These are phyloP conservation scores for Pezicula rhizophila DNA, from an alignment of 2,329 filamentous ascomycete species.

Conservation along the genomic window DNA sequence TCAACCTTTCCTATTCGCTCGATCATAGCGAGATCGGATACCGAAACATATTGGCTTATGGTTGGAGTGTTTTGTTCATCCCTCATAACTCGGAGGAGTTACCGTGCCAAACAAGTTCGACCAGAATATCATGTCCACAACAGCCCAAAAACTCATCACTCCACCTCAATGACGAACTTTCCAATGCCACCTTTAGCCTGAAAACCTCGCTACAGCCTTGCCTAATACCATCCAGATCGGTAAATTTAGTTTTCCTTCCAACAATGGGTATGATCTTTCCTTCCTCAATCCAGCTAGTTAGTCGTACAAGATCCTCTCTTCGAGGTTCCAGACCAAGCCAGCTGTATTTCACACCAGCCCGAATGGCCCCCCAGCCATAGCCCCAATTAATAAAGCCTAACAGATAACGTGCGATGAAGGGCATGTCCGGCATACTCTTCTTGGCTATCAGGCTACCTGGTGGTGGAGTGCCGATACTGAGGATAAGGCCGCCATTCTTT, in stretches of 20 bases:
- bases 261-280: constrained; percentile 30
- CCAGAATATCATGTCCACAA: not conserved
- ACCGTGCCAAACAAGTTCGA: no score
- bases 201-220: constrained; percentile 31
- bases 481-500: constrained; percentile 29
- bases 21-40: no score
- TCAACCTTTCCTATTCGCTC: no score
- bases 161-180: constrained; percentile 33
- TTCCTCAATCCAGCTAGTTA: constrained; percentile 24
- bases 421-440: constrained; percentile 21
- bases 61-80: no score
- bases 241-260: constrained; percentile 27
- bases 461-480: constrained; percentile 31
- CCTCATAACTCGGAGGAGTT: no score
- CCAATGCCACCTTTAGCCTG: constrained; percentile 34
- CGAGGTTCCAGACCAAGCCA: constrained; percentile 31
- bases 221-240: constrained; percentile 31
- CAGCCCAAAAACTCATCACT: constrained; percentile 2
- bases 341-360: constrained; percentile 31
- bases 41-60: no score
- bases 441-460: constrained; percentile 31
- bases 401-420: constrained; percentile 15
- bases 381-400: constrained; percentile 29
- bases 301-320: constrained; percentile 27
- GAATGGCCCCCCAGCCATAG: constrained; percentile 25